These are phyloP conservation scores for Zostera marina DNA, from an alignment of 116 monocot genomes.

Conservation along the genomic window DNA sequence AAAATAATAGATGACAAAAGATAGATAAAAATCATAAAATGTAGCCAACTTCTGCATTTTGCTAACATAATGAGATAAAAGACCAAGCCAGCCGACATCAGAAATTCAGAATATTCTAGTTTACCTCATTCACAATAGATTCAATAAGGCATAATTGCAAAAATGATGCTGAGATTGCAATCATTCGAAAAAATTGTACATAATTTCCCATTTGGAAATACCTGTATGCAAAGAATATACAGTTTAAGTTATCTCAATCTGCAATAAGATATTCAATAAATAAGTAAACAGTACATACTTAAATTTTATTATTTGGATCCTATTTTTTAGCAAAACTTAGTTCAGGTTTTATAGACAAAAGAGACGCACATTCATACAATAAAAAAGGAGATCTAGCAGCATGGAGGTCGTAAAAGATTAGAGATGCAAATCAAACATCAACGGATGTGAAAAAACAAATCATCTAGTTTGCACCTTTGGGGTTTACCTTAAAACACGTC, in stretches of 20 bases:
- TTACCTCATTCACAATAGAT: conserved; percentile 88
- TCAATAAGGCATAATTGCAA: conserved; percentile 66
- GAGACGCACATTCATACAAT: background rate
- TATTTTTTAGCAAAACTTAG: background rate
- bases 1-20: no score
- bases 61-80: background rate
- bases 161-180: conserved; percentile 40
- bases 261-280: background rate
- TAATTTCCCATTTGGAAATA: conserved; percentile 68
- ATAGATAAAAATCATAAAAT: background rate
- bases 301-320: background rate
- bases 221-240: conserved; percentile 13
- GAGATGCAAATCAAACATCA: background rate
- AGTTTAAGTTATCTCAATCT: background rate
- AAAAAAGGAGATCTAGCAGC: background rate
- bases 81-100: no score
- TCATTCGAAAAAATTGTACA: conserved; percentile 49
- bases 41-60: background rate
- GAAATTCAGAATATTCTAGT: background rate
- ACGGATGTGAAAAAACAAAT: no score
- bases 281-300: background rate
- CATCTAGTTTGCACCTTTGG: no score
- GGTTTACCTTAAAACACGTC: conserved; percentile 58
- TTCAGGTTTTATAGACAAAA: no score
- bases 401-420: background rate